A percentile compares a stretch with the other conserved stretches of the same genome.
Evolutionary conservation across 371 early-diverging fungal genomes (phyloP).

Genomic region (Mucor indicus): DNA sequence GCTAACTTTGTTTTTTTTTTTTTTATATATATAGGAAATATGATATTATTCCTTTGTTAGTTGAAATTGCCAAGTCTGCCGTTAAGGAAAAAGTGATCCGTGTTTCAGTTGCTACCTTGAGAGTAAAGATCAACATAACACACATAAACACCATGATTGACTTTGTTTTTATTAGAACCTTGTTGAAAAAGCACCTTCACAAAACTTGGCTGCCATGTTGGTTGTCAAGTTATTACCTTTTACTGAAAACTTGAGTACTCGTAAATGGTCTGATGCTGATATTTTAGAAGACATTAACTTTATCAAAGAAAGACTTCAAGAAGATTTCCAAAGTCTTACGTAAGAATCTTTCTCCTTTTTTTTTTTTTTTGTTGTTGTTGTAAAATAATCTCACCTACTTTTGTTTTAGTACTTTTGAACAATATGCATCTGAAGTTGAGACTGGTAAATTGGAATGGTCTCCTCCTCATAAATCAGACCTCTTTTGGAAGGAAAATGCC

Average conservation of each 20-base stretch:
- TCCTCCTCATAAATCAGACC: constrained; percentile 87
- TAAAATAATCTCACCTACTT: neutral
- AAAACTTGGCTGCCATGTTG: constrained; percentile 83
- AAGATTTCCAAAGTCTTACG: constrained; percentile 74
- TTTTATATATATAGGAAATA: constrained; percentile 49
- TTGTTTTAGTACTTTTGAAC: constrained; percentile 84
- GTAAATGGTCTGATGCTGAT: constrained; percentile 92
- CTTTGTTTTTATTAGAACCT: too few species aligned
- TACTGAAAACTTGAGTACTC: constrained; percentile 72
- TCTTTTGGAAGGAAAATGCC: constrained; percentile 92
- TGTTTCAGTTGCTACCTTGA: constrained; percentile 78
- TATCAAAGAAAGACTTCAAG: constrained; percentile 71
- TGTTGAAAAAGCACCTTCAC: constrained; percentile 74
- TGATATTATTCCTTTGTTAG: constrained; percentile 77
- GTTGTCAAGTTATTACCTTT: constrained; percentile 81
- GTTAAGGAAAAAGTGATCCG: constrained; percentile 97
- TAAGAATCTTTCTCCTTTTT: constrained; percentile 11
- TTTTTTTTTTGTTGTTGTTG: neutral
- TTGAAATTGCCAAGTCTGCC: constrained; percentile 86
- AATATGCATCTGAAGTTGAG: constrained; percentile 85
- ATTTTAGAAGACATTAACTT: constrained; percentile 77
- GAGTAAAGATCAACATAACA: constrained; percentile 35
- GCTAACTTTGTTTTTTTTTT: constrained; percentile 46
- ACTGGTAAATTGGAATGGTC: constrained; percentile 91
- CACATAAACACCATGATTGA: too few species aligned